These are phyloP conservation scores for Akanthomyces uredinophilus DNA, from an alignment of 2,329 filamentous ascomycete genomes.

Conservation along the genomic window DNA sequence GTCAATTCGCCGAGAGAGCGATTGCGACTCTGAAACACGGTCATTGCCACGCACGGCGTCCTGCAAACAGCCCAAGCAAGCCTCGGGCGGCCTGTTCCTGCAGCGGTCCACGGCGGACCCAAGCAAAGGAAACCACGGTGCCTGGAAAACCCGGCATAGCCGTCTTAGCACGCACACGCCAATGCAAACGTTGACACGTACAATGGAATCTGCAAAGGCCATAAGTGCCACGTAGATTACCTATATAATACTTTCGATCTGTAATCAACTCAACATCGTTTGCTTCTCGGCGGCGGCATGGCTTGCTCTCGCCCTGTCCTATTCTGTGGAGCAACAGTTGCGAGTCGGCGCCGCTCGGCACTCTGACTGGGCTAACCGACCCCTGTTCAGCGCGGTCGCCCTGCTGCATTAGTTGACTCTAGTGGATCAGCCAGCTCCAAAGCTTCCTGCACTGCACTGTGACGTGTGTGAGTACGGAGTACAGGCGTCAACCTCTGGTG, in stretches of 20 bases:
- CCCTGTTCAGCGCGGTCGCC: conserved; percentile 10
- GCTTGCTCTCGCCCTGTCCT: background rate
- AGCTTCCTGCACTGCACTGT: too few species aligned
- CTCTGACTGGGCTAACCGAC: conserved; percentile 3
- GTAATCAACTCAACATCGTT: background rate
- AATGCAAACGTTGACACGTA: too few species aligned
- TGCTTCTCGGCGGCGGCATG: background rate
- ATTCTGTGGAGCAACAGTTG: too few species aligned
- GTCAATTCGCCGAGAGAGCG: background rate
- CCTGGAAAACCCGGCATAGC: background rate
- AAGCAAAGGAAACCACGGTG: background rate
- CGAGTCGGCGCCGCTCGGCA: background rate
- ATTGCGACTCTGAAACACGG: conserved; percentile 1
- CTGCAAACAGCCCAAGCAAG: background rate
- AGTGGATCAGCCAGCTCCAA: background rate
- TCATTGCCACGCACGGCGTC: background rate
- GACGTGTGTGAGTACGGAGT: too few species aligned
- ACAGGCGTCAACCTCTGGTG: too few species aligned
- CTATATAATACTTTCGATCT: too few species aligned
- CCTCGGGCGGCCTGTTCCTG: background rate
- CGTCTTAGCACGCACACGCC: background rate
- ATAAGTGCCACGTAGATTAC: too few species aligned
- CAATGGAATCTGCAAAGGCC: too few species aligned
- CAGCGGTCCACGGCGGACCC: background rate
- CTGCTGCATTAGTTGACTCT: conserved; percentile 6